Conservation (phyloP, 2,329 filamentous ascomycete genomes). For the Fusarium temperatum region DNA sequence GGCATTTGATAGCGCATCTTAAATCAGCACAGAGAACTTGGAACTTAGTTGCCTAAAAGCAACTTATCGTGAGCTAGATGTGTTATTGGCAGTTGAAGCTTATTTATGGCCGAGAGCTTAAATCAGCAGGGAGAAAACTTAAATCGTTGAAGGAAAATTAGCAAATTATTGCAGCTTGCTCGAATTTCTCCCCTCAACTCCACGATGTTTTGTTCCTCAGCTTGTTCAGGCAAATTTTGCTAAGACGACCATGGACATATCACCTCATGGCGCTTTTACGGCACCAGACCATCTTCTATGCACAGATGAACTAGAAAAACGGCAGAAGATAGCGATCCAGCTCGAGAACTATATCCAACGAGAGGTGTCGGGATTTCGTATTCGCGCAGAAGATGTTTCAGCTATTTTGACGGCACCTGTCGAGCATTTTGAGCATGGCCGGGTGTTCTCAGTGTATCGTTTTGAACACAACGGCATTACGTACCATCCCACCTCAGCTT, state of each 20-base stretch:
- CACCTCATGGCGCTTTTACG: background rate
- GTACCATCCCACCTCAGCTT: background rate
- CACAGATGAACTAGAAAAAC: background rate
- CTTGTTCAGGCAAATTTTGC: background rate
- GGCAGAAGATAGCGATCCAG: background rate
- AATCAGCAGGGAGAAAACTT: background rate
- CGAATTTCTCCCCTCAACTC: no score
- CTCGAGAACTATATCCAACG: background rate
- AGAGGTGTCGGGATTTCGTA: background rate
- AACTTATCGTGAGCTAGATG: no score
- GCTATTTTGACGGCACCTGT: background rate
- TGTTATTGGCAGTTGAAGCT: no score
- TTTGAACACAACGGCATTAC: background rate
- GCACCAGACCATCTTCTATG: background rate
- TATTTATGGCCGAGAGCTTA: no score
- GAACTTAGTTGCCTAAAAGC: no score
- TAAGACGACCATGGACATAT: background rate
- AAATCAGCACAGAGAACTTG: no score
- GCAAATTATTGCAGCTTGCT: no score
- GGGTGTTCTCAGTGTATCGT: background rate
- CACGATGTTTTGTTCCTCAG: background rate
- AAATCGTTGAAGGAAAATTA: no score
- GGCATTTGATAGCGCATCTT: no score
- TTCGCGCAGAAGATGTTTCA: background rate
- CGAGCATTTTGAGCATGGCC: background rate